Evolutionary conservation across 345 rosid species (phyloP), one percentile per base, ranked within the genome.

Genomic region (Schrenkiella parvula): DNA sequence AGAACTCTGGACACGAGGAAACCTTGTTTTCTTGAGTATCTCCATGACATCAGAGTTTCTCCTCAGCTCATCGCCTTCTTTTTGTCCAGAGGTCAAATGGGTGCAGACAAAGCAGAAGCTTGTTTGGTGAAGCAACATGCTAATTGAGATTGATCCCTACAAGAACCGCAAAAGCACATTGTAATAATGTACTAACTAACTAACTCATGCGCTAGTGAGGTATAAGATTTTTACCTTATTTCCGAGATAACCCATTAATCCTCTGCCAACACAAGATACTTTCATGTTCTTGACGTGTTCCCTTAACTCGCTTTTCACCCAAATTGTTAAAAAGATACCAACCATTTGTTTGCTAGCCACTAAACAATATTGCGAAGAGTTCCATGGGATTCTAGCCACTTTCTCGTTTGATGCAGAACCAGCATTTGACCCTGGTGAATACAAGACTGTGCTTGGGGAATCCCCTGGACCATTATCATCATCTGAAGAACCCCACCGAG

Each of bases 281-380:
- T 95, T 95, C 90, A 91, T 87, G 88, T 92, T 92, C 67, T 79
- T 86, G 61, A 92, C 96, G 48, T 88, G 85, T 68, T 95, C 97
- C 78, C 86, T 78, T 66, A 95, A 73, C 69, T 95, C 99, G 38
- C 90, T 85, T 76, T 89, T 86, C 75, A 88, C 99, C 99, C 99
- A 95, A 39, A 95, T 76, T 1, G 99, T 95, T 50, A 95, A 84
- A 70, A 91, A 92, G 72, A 95, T 84, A 75, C 99, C 99, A 54
- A 95, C 99, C 99, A 95, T 95, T 67, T 95, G 97, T 81, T 89
- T 91, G 70, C 96, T 89, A 11, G 98, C 96, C 17, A 92, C 98
- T 64, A 90, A 75, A 73, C 93, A 86, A 66, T 95, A 95, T 73
- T 90, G 85, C 15, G 99, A 91, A 22, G 99, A 88, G 78, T 79